Conservation (phyloP, 139 green algal genomes). For the Tetradesmus obliquus region DNA sequence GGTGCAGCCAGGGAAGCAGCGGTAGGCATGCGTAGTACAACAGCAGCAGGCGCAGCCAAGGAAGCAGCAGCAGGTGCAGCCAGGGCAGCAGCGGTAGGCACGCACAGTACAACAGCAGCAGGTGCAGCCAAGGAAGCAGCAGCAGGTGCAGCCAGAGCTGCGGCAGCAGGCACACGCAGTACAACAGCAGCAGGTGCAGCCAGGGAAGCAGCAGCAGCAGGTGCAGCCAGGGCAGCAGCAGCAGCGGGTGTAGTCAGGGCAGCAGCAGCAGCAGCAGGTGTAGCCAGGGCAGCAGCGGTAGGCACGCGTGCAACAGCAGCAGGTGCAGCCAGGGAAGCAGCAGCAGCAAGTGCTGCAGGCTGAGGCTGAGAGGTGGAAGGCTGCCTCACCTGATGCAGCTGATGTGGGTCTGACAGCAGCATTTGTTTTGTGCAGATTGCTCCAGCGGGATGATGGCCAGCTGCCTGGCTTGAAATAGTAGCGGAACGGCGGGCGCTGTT, state of each 20-base stretch:
- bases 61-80: not conserved
- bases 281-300: no score
- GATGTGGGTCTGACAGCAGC: not conserved
- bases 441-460: no score
- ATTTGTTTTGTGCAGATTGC: not conserved
- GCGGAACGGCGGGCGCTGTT: not conserved
- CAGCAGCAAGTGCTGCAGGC: not conserved
- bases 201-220: conserved; percentile 6
- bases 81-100: not conserved
- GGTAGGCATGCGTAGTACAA: not conserved
- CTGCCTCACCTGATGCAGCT: not conserved
- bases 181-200: not conserved
- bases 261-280: not conserved
- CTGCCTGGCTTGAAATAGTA: no score
- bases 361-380: not conserved
- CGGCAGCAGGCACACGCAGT: not conserved
- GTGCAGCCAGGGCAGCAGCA: not conserved
- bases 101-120: no score
- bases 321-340: not conserved
- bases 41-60: not conserved
- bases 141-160: not conserved
- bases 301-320: not conserved
- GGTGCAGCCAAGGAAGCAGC: not conserved
- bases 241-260: not conserved
- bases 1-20: not conserved